Base-by-base conservation (phyloP, 1,139 yeast genomes). In the Meyerozyma elateridarum region DNA sequence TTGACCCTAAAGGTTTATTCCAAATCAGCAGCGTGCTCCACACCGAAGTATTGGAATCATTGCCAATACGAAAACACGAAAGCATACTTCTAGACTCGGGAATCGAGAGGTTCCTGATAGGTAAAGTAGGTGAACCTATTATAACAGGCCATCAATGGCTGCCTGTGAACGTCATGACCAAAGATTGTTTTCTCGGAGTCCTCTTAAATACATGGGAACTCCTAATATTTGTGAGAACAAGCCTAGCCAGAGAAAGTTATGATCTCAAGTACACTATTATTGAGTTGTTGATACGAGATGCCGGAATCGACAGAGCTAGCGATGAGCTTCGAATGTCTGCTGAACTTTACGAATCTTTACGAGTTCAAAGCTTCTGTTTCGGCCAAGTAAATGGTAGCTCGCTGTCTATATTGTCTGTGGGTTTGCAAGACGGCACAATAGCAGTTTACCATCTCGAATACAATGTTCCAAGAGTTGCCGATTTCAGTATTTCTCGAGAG, bases 191-290 rank as follows among this genome's bases (percentile, higher is more conserved):
- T 27, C 46, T 67, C 29, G 69, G 61, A 0, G 59, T 63, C 1
- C 43, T 67, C 15, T 55, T 59, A 31, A 67, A 63, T 35, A 56
- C 72, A 1, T 68, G 67, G 0, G 74, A 68, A 36, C 43, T 66
- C 8, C 36, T 66, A 6, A 15, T 24, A 9, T 24, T 24, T n/a
- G 27, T 15, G 15, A 9, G 27, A n/a, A 15, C 27, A 3, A 24
- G 11, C 18, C 14, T 18, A 16, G 15, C 18, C 5, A 24, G 15
- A n/a, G 27, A 24, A 24, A 24, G 27, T 15, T 24, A 24, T 11
- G 3, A 8, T 12, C 14, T 24, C n/a, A 24, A 24, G 19, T 18
- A 24, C 15, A 13, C 12, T 24, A 15, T 24, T 24, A 15, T 24
- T n/a, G 27, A 24, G 14, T 17, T 14, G 4, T 18, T 24, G 8